phyloP scores from a whole-genome alignment of 306 rosid species.

The Cicer cuneatum region DNA sequence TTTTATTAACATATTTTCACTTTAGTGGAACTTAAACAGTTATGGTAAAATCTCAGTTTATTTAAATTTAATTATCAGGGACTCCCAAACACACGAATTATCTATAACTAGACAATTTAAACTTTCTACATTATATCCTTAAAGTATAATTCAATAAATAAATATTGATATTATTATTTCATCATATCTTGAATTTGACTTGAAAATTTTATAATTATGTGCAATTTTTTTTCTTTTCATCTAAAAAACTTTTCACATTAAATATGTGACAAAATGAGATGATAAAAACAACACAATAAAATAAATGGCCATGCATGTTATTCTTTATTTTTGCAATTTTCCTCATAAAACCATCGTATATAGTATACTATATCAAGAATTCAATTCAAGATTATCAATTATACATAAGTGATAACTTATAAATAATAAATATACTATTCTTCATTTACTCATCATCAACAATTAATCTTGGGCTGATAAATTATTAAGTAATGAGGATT shows the following conservation, averaged over 20 bases:
- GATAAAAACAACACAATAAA: not conserved
- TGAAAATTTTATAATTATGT: too few species aligned
- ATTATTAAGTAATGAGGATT: slow-evolving; percentile 13
- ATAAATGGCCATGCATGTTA: not conserved
- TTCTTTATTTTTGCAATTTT: not conserved
- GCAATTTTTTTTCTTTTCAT: too few species aligned
- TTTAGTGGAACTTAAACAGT: not conserved
- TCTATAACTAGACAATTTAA: too few species aligned
- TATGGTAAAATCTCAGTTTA: too few species aligned
- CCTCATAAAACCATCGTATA: not conserved
- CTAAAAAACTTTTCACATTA: too few species aligned
- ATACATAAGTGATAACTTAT: slow-evolving; percentile 19
- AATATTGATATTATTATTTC: too few species aligned
- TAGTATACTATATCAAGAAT: not conserved
- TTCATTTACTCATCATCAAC: slow-evolving; percentile 27
- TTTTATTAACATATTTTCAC: not conserved
- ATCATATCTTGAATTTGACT: too few species aligned
- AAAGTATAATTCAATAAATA: too few species aligned
- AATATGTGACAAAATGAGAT: not conserved
- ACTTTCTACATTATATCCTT: too few species aligned
- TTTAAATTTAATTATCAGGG: too few species aligned
- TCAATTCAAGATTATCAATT: slow-evolving; percentile 5
- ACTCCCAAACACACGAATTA: too few species aligned
- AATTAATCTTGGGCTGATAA: slow-evolving; percentile 32
- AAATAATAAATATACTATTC: not conserved